Base-by-base conservation (phyloP, 2,329 filamentous ascomycete genomes). In the Aspergillus felis region DNA sequence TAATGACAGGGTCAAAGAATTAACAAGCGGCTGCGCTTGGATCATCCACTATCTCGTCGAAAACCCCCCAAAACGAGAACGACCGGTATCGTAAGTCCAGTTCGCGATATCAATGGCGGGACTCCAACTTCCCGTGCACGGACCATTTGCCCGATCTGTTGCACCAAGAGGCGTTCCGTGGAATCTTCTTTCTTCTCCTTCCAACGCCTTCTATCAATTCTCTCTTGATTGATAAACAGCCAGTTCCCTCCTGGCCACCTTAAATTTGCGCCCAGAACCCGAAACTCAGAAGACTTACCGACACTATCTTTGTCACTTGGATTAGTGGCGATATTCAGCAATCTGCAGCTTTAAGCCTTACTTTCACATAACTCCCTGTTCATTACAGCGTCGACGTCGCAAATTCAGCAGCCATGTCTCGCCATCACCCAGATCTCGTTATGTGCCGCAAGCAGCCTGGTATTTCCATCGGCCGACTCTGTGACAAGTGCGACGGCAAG, bases 401-500 rank as follows among this genome's bases (percentile, higher is more conserved):
- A 35, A 24, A 38, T 32, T 35, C 53, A 52, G 25, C 60, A 71
- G 82, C 38, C 72, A 95, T 95, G 91, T 96, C 91, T 72, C 91
- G 91, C 80, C 91, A 96, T 84, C 91, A 97, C 76, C 92, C 92
- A 77, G 94, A 99, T 82, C 88, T 99, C 66, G 94, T 99, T 69
- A 97, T 97, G 93, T 99, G 94, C 85, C 92, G 93, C 81, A 99
- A 99, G 81, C 93, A 96, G 76, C 83, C 93, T 60, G 94, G 94
- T 79, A 97, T 97, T 75, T 90, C 92, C 70, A 96, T 99, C 84
- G 94, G 94, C 74, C 92, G 94, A 57, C 90, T 99, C 73, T 99
- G 94, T 84, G 94, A 99, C 81, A 99, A 99, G 81, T 99, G 94
- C 82, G 94, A 99, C 80, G 94, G 94, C 77, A 99, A 99, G 82